phyloP scores from a whole-genome alignment of 169 alveolate genomes.

The Plasmodium relictum region DNA sequence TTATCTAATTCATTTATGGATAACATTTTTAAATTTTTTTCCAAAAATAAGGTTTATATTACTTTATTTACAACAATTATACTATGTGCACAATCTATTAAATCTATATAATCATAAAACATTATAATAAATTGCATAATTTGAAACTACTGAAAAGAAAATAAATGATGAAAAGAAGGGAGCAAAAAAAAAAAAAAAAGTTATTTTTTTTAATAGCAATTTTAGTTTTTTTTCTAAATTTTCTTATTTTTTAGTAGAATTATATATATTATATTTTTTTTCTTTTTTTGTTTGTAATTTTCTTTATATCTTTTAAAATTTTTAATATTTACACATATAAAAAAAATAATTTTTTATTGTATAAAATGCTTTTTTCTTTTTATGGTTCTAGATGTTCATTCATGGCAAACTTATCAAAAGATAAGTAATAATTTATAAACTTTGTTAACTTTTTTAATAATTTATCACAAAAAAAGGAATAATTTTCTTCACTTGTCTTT shows the following conservation, averaged over 20 bases:
- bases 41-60: slow-evolving; percentile 62
- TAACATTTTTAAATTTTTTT: slow-evolving; percentile 44
- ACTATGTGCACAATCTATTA: slow-evolving; percentile 54
- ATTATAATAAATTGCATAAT: background rate
- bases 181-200: background rate
- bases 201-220: background rate
- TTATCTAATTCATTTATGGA: slow-evolving; percentile 38
- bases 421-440: slow-evolving; percentile 24
- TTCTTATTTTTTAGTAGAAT: no score
- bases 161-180: background rate
- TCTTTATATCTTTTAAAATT: no score
- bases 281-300: no score
- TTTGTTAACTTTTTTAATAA: slow-evolving; percentile 5
- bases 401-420: slow-evolving; percentile 20
- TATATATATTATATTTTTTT: no score
- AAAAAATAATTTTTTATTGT: no score
- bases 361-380: background rate
- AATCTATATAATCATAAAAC: background rate
- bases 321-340: no score
- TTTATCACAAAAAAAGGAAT: background rate
- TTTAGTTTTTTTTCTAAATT: no score
- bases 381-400: background rate
- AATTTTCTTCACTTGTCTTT: background rate
- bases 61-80: slow-evolving; percentile 54
- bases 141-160: background rate